Conservation (phyloP, 257 asterid species). For the Cordia subcordata region DNA sequence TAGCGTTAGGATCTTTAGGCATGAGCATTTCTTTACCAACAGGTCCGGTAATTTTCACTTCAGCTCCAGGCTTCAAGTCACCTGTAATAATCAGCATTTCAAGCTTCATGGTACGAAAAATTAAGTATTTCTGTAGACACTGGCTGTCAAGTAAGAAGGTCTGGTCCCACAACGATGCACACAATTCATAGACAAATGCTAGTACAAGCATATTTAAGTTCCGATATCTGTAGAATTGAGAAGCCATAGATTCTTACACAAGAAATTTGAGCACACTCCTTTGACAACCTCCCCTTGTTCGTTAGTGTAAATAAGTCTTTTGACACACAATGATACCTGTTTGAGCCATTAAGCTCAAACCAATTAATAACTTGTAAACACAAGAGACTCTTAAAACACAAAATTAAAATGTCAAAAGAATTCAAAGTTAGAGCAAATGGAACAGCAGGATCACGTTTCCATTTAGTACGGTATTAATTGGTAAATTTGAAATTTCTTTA, state of each 20-base stretch:
- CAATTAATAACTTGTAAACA: background rate
- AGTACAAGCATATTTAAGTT: background rate
- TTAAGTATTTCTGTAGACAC: background rate
- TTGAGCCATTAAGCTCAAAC: background rate
- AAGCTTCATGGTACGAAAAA: background rate
- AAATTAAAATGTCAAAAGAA: too few relatives aligned
- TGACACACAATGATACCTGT: constrained; percentile 89
- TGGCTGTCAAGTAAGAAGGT: too few relatives aligned
- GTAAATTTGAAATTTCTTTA: background rate
- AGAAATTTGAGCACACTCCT: constrained; percentile 97
- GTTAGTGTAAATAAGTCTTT: constrained; percentile 83
- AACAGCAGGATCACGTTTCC: background rate
- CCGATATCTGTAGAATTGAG: background rate
- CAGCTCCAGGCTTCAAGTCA: constrained; percentile 84
- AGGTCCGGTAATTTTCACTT: constrained; percentile 88
- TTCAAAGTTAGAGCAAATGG: background rate
- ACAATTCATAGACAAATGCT: background rate
- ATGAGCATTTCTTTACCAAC: constrained; percentile 97
- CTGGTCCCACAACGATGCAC: too few relatives aligned
- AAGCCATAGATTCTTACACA: constrained; percentile 52
- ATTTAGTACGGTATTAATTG: background rate
- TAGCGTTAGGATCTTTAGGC: constrained; percentile 96
- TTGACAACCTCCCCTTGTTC: constrained; percentile 75
- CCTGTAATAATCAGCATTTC: constrained; percentile 38
- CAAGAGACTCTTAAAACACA: too few relatives aligned